Conservation (phyloP, 371 early-diverging fungal genomes). For the Mucor sp. region DNA sequence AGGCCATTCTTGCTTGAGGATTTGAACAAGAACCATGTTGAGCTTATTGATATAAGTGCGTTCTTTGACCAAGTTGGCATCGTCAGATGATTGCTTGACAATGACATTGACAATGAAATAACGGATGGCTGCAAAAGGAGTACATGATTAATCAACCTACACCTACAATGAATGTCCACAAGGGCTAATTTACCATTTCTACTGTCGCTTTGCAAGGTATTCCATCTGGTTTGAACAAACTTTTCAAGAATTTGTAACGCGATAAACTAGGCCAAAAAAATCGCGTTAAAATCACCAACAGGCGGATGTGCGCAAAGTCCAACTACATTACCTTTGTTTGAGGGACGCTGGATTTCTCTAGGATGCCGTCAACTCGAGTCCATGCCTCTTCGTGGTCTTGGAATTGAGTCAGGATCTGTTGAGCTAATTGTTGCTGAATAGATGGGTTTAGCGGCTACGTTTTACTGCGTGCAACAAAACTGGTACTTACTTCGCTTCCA, state of each 20-base stretch:
- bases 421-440: constrained; percentile 80
- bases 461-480: background rate
- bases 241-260: constrained; percentile 97
- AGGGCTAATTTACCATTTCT: constrained; percentile 69
- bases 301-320: background rate
- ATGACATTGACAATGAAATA: constrained; percentile 91
- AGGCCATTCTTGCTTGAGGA: constrained; percentile 99
- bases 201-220: constrained; percentile 88
- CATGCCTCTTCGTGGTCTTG: constrained; percentile 98
- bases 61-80: constrained; percentile 68
- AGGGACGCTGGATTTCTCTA: constrained; percentile 80
- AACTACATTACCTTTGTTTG: constrained; percentile 82
- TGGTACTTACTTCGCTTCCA: constrained; percentile 70
- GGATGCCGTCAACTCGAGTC: constrained; percentile 94
- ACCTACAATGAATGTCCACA: background rate
- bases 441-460: background rate
- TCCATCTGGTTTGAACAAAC: constrained; percentile 98
- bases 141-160: background rate
- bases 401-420: constrained; percentile 87
- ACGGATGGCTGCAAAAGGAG: constrained; percentile 74
- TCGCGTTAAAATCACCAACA: constrained; percentile 16
- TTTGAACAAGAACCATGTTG: constrained; percentile 96
- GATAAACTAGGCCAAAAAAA: constrained; percentile 71
- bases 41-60: constrained; percentile 85
- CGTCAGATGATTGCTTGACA: constrained; percentile 88